Evolutionary conservation across 2,329 filamentous ascomycete species (phyloP).

Genomic region (Sclerotiophoma versabilis): DNA sequence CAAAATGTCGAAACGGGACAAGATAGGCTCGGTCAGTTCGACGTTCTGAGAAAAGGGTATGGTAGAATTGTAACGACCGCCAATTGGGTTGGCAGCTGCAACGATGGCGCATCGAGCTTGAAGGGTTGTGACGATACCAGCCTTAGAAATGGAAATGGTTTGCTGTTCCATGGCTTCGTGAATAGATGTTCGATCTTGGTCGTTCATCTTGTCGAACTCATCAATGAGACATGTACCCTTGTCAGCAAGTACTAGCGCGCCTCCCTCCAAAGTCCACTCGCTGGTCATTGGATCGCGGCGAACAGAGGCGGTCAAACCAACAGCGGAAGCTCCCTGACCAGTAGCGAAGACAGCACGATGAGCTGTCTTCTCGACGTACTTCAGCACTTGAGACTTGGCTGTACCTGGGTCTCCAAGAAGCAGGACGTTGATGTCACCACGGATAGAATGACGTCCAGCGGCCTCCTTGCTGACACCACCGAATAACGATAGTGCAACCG

Average conservation of each 20-base stretch:
- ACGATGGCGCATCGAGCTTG: constrained; percentile 97
- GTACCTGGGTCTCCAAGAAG: constrained; percentile 97
- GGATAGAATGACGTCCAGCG: constrained; percentile 86
- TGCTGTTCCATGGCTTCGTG: constrained; percentile 99
- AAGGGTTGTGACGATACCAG: constrained; percentile 95
- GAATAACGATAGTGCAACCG: constrained; percentile 90
- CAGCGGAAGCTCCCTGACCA: constrained; percentile 94
- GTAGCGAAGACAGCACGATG: constrained; percentile 97
- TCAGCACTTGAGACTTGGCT: constrained; percentile 95
- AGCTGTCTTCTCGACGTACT: constrained; percentile 97
- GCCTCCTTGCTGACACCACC: constrained; percentile 91
- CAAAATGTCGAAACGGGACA: constrained; percentile 97
- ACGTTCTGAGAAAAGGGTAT: constrained; percentile 97
- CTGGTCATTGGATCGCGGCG: constrained; percentile 92
- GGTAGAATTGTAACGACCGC: constrained; percentile 94
- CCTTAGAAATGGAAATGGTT: constrained; percentile 98
- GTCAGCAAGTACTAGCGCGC: constrained; percentile 92
- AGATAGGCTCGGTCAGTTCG: constrained; percentile 92
- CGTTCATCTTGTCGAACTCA: constrained; percentile 99
- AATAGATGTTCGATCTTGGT: constrained; percentile 96
- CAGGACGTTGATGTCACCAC: constrained; percentile 97
- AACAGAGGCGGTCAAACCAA: constrained; percentile 96
- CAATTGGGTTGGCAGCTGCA: constrained; percentile 94
- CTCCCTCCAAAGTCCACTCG: constrained; percentile 97
- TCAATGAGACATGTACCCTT: constrained; percentile 95